These are phyloP conservation scores for Cadophora gregata DNA, from an alignment of 2,329 filamentous ascomycete species.

Conservation along the genomic window DNA sequence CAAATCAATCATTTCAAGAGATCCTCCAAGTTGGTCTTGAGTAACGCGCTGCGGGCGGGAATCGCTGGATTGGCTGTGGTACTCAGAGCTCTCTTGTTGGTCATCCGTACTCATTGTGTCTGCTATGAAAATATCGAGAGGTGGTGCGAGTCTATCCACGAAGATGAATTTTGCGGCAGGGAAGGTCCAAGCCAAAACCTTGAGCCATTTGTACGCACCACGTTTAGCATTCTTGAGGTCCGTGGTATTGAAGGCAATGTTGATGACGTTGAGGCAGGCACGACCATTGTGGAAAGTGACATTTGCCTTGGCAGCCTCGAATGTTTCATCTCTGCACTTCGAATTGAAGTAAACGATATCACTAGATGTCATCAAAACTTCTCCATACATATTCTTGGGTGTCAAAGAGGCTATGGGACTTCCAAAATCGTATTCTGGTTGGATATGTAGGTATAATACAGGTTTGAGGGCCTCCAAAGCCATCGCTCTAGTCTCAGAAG, in stretches of 20 bases:
- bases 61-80: background rate
- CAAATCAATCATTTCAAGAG: background rate
- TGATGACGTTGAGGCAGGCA: background rate
- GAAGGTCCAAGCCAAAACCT: background rate
- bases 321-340: too few relatives aligned
- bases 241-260: background rate
- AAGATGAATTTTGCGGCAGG: background rate
- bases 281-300: background rate
- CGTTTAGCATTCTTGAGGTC: background rate
- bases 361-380: background rate
- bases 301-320: background rate
- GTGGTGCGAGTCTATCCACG: background rate
- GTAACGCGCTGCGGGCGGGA: background rate
- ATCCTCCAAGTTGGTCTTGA: background rate
- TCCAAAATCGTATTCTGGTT: background rate
- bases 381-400: background rate
- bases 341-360: background rate
- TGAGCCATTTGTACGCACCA: background rate
- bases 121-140: background rate
- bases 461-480: slow-evolving; percentile 1
- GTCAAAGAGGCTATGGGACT: background rate
- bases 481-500: background rate
- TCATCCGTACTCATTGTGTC: background rate
- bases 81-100: background rate
- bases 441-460: background rate